Evolutionary conservation across 2,329 filamentous ascomycete genomes (phyloP), one percentile per base, ranked within the genome.

Genomic region (Colletotrichum chlorophyti): DNA sequence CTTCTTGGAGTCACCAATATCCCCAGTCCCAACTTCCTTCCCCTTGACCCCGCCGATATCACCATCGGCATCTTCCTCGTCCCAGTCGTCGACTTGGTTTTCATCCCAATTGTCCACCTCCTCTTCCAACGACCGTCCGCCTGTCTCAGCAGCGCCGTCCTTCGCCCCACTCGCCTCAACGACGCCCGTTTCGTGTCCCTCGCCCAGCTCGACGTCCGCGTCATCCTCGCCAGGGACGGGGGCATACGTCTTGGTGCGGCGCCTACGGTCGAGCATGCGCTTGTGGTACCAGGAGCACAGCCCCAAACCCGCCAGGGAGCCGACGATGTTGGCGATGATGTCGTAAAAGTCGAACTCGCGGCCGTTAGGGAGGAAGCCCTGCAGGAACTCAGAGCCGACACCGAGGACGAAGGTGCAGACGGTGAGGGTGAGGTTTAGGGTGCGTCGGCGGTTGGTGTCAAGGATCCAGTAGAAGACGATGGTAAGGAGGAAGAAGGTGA

Each of bases 61-160:
- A 1, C 69, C 69, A 6, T 59, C 55, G 15, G 67, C 70, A 21
- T 81, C 80, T 7, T 79, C 80, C n/a, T 83, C 81, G 24, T 83
- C 82, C 83, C 83, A 85, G 10, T 80, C 76, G 63, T 86, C 83
- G 15, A 77, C 74, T 3, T 80, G 83, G 62, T 97, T 95, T 76
- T 97, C 93, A 69, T 97, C 93, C 93, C 93, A 97, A 65, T 94
- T 92, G 69, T 97, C 93, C 7, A 97, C 83, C 76, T 96, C 91
- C 58, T 94, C 85, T 65, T 96, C 93, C 17, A 96, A 70, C 17
- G 75, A 74, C 26, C 68, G 66, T 21, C 65, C 58, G 6, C 12
- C n/a, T 14, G 31, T 2, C 42, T 21, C 29, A 63, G 47, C 65
- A 5, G 61, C 63, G 3, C 69, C 69, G 15, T 74, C 73, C 17